A percentile compares a stretch with the other conserved stretches of the same genome.
Conservation (phyloP, 306 rosid species). For the Luffa aegyptiaca region DNA sequence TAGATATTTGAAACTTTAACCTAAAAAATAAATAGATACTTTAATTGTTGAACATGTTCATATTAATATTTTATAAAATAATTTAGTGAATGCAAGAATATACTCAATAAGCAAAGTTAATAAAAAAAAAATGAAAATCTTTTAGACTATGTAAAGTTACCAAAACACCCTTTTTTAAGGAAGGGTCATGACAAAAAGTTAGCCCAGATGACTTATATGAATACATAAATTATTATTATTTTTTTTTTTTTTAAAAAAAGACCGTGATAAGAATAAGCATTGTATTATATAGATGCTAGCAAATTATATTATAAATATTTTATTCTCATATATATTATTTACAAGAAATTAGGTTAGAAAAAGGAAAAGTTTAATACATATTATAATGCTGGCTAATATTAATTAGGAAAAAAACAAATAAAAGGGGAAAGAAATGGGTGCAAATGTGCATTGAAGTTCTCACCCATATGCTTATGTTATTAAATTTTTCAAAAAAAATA, state of each 20-base stretch:
- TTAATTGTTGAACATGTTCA: too few species aligned
- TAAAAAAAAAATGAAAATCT: neutral
- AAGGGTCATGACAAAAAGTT: neutral
- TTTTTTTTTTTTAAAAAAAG: neutral
- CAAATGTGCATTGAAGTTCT: slow-evolving; percentile 34
- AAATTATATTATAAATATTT: neutral
- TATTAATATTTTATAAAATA: too few species aligned
- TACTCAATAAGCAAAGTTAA: neutral
- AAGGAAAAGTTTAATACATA: neutral
- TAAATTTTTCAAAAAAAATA: neutral
- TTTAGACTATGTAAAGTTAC: too few species aligned
- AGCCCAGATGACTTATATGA: neutral
- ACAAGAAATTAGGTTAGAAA: neutral
- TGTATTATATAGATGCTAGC: neutral
- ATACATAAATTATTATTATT: neutral
- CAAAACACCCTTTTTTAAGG: neutral
- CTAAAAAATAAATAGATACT: too few species aligned
- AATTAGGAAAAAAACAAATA: slow-evolving; percentile 3
- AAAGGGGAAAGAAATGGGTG: slow-evolving; percentile 27
- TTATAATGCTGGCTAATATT: neutral
- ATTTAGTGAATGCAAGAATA: neutral
- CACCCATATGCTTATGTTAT: slow-evolving; percentile 21
- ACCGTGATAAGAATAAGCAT: neutral
- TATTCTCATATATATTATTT: neutral
- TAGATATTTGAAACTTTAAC: too few species aligned